Percentiles rank a stretch among this genome's conserved stretches.
Evolutionary conservation across 495 filamentous ascomycete species (phyloP).

Genomic region (Penicillium coffeae): DNA sequence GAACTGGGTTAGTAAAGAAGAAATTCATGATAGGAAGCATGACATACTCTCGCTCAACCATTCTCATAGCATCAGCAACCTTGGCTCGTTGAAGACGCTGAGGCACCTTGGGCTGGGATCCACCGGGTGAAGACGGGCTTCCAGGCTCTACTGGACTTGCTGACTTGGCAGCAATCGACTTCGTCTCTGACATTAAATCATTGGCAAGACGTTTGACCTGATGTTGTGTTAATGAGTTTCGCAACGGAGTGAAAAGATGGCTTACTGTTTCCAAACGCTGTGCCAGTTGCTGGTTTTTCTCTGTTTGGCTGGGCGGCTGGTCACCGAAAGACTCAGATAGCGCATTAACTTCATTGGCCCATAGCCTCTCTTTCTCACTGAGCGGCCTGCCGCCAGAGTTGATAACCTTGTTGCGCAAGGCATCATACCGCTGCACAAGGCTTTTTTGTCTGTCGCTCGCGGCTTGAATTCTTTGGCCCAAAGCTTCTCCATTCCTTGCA

Average conservation of each 20-base stretch:
- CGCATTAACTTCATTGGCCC: constrained; percentile 58
- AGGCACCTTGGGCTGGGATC: constrained; percentile 51
- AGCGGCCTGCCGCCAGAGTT: constrained; percentile 58
- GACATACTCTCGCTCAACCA: constrained; percentile 66
- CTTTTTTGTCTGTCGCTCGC: constrained; percentile 56
- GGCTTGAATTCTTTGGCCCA: constrained; percentile 57
- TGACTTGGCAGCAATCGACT: constrained; percentile 31
- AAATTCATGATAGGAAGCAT: neutral
- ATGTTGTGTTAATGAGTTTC: constrained; percentile 21
- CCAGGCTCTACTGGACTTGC: constrained; percentile 25
- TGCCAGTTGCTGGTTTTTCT: constrained; percentile 27
- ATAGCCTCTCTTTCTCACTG: constrained; percentile 69
- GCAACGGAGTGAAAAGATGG: neutral
- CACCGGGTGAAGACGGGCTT: constrained; percentile 27
- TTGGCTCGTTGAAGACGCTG: constrained; percentile 64
- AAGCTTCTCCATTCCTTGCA: constrained; percentile 43
- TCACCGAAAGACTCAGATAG: constrained; percentile 37
- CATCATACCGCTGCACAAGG: constrained; percentile 61
- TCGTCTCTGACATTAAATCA: constrained; percentile 50
- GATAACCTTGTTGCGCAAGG: constrained; percentile 56
- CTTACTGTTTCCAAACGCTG: constrained; percentile 39
- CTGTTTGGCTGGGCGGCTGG: constrained; percentile 17
- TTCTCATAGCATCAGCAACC: constrained; percentile 62
- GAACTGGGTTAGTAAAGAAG: constrained; percentile 6
- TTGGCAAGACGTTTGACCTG: constrained; percentile 45